Conservation (phyloP, 2,329 filamentous ascomycete genomes). For the Cercospora sp. region DNA sequence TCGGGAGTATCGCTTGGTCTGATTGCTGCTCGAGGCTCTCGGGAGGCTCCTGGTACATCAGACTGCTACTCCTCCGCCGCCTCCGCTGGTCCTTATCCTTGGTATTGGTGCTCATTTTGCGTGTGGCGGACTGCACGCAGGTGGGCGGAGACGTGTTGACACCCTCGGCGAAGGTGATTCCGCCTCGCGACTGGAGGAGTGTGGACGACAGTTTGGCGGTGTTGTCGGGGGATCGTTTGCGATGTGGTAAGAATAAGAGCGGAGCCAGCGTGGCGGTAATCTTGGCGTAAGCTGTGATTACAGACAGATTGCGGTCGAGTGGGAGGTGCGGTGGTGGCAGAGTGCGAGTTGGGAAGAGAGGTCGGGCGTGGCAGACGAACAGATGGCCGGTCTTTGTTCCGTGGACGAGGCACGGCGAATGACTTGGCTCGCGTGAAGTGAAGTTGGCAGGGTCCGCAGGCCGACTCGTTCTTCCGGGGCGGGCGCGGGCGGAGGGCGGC, state of each 20-base stretch:
- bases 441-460: conserved; percentile 2
- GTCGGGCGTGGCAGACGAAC: not conserved
- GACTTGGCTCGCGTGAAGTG: not conserved
- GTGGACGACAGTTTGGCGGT: conserved; percentile 97
- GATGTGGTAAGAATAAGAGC: conserved; percentile 34
- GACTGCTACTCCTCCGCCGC: conserved; percentile 93
- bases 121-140: conserved; percentile 38
- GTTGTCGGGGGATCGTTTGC: conserved; percentile 47
- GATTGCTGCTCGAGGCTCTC: conserved; percentile 98
- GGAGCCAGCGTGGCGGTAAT: conserved; percentile 31
- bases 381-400: not conserved
- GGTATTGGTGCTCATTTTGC: conserved; percentile 47
- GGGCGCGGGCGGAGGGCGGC: not conserved
- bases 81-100: conserved; percentile 57
- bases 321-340: not conserved
- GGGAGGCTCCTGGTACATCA: conserved; percentile 95
- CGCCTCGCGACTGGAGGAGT: conserved; percentile 75
- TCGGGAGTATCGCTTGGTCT: conserved; percentile 91
- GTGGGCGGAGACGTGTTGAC: conserved; percentile 51
- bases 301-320: not conserved
- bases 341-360: conserved; percentile 3
- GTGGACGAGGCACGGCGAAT: not conserved
- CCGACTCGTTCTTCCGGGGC: not conserved
- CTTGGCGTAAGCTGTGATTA: not conserved
- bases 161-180: conserved; percentile 81